A percentile compares a stretch with the other conserved stretches of the same genome.
phyloP scores from a whole-genome alignment of 306 rosid species.

The Sesbania bispinosa region DNA sequence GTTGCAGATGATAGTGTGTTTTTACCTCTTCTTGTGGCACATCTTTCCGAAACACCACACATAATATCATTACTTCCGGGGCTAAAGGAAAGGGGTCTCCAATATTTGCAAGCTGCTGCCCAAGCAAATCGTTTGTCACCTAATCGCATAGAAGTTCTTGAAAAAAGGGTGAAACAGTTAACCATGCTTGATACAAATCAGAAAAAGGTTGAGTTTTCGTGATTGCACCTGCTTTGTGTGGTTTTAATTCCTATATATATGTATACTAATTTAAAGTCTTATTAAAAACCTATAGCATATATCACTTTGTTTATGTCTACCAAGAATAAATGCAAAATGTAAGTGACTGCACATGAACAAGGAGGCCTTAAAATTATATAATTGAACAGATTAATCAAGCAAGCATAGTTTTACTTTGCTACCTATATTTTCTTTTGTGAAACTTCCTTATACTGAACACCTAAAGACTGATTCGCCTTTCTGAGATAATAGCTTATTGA shows the following conservation, averaged over 20 bases:
- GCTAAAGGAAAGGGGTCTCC: constrained; percentile 56
- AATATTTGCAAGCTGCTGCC: constrained; percentile 67
- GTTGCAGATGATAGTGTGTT: constrained; percentile 81
- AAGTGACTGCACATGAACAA: neutral
- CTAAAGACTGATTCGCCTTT: neutral
- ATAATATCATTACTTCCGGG: constrained; percentile 71
- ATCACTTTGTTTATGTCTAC: neutral
- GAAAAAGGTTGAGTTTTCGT: constrained; percentile 52
- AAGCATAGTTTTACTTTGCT: neutral
- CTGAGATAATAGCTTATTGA: constrained; percentile 8
- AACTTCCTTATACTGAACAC: neutral
- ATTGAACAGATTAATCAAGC: neutral
- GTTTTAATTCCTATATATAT: neutral
- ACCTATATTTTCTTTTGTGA: neutral
- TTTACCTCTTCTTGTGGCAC: constrained; percentile 66
- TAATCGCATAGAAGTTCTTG: constrained; percentile 55
- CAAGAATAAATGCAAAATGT: neutral
- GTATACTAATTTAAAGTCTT: neutral
- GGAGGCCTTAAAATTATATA: constrained; percentile 3
- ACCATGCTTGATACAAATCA: constrained; percentile 50
- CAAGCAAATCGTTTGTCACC: constrained; percentile 56
- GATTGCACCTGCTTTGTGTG: constrained; percentile 6
- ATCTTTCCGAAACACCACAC: constrained; percentile 48
- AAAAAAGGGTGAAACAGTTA: constrained; percentile 48
- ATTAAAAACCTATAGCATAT: neutral